Evolutionary conservation across 148 eudicot genomes (phyloP).

Genomic region (Rhododendron kiyosumense): DNA sequence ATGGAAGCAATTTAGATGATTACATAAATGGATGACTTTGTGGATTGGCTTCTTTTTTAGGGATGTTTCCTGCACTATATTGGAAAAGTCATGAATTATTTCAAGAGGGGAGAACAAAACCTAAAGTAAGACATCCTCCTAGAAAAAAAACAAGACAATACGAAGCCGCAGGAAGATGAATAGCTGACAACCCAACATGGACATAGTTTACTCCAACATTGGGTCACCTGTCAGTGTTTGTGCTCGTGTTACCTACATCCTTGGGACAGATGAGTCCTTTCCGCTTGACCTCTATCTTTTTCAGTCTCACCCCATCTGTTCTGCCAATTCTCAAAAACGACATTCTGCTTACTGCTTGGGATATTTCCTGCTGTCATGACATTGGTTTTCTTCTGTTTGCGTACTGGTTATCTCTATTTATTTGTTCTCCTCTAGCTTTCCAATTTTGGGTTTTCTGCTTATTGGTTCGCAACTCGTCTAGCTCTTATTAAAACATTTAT

Average conservation of each 20-base stretch:
- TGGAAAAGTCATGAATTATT: not conserved
- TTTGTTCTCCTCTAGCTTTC: not conserved
- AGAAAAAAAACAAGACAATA: not conserved
- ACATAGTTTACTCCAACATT: not conserved
- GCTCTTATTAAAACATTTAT: not conserved
- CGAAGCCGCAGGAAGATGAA: not conserved
- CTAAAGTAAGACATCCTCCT: not conserved
- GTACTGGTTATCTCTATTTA: not conserved
- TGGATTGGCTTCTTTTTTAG: not conserved
- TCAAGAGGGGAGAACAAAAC: not conserved
- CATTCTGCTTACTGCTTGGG: no score
- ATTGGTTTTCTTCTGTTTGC: not conserved
- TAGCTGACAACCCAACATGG: not conserved
- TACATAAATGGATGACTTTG: not conserved
- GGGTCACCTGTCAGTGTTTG: not conserved
- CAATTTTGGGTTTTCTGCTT: not conserved
- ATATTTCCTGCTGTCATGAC: not conserved
- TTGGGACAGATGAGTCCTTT: no score
- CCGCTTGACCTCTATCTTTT: no score
- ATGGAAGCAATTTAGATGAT: not conserved
- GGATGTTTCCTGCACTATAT: not conserved
- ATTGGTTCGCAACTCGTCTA: not conserved
- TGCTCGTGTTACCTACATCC: not conserved
- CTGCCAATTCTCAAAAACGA: no score
- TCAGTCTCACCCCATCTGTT: no score